Evolutionary conservation across 768 basidiomycete genomes (phyloP), one percentile per base, ranked within the genome.

Genomic region (Mycena indigotica): DNA sequence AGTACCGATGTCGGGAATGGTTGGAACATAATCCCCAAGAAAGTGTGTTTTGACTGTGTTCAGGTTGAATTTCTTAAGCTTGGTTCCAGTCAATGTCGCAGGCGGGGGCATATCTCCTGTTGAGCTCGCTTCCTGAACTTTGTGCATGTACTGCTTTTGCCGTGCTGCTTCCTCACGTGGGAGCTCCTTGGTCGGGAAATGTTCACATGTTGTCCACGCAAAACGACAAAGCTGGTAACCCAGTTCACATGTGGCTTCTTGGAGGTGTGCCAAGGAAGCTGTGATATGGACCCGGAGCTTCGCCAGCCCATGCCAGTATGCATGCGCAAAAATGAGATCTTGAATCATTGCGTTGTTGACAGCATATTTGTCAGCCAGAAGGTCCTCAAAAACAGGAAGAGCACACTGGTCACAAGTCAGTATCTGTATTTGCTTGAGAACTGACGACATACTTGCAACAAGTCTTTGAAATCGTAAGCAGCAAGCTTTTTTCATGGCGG

Each of bases 381-480:
- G 64, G 0, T 70, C 73, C 15, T 77, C 71, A 16, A 78, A 77
- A 0, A 66, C 72, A 0, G 77, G 77, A 3, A 77, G 66, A 0
- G 72, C 64, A 50, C 74, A 75, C 75, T 77, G 49, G 5, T 15
- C 16, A 24, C 28, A 24, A 26, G 2, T 17, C 21, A 3, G 28
- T n/a, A 23, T 48, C 15, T 15, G n/a, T 50, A 1, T 16, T 17
- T 29, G 32, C n/a, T 41, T 44, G 16, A 53, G 21, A 6, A 25
- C 4, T 15, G 16, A 8, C 28, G n/a, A 28, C 54, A 4, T 50
- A 71, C 77, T 68, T 77, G 76, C 0, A 78, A 57, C 2, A 77
- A 35, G 30, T 79, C 76, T 51, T 77, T n/a, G 35, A 10, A 38
- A 38, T 38, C 35, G n/a, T 38, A n/a, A 38, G 35, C 35, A 38